Evolutionary conservation across 257 asterid genomes (phyloP).

Genomic region (Solanum ossicruentum): DNA sequence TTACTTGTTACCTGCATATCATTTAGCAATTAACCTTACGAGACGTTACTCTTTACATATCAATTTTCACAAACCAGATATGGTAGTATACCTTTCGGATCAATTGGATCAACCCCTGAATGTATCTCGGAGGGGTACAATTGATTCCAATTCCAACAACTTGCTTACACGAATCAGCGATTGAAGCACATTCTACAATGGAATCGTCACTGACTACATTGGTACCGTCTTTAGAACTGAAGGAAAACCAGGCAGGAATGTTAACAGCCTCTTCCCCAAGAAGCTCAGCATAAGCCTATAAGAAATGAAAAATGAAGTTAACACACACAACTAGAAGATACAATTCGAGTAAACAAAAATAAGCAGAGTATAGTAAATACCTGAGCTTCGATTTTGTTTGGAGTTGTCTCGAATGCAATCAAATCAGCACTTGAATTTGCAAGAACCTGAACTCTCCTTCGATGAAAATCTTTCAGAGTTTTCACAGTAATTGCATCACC

Average conservation of each 20-base stretch:
- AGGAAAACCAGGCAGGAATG: slow-evolving; percentile 71
- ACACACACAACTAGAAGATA: background rate
- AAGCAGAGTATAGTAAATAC: slow-evolving; percentile 8
- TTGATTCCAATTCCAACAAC: slow-evolving; percentile 64
- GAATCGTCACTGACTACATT: slow-evolving; percentile 58
- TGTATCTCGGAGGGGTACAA: slow-evolving; percentile 73
- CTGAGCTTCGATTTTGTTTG: slow-evolving; percentile 67
- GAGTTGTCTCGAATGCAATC: slow-evolving; percentile 86
- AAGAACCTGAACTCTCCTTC: slow-evolving; percentile 59
- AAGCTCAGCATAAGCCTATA: slow-evolving; percentile 63
- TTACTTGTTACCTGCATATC: slow-evolving; percentile 47
- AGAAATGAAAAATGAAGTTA: background rate
- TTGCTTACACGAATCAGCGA: slow-evolving; percentile 45
- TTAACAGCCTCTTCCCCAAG: slow-evolving; percentile 45
- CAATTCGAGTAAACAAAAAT: background rate
- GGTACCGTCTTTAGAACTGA: slow-evolving; percentile 48
- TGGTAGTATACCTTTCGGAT: slow-evolving; percentile 25
- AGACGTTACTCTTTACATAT: background rate
- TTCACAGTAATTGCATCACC: slow-evolving; percentile 37
- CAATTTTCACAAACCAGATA: background rate
- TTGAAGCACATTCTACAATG: slow-evolving; percentile 41
- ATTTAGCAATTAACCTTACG: background rate
- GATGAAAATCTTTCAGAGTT: slow-evolving; percentile 70
- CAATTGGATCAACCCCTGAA: slow-evolving; percentile 49
- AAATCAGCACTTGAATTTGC: slow-evolving; percentile 72